Conservation (phyloP, 805 yeast species). For the Debaryomyces hansenii region DNA sequence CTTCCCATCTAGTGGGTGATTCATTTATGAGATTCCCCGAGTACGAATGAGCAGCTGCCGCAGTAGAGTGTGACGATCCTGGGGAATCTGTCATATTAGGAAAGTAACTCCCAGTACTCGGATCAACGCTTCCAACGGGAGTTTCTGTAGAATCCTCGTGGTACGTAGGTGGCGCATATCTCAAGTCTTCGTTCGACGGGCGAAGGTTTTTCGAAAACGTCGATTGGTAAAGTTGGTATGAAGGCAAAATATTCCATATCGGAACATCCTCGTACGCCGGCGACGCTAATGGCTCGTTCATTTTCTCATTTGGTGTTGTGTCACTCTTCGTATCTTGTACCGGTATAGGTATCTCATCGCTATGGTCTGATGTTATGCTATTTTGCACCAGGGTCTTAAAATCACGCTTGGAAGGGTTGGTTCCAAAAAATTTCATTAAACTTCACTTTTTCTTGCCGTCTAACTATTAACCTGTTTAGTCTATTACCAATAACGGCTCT, state of each 20-base stretch:
- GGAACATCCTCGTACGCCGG: conserved; percentile 18
- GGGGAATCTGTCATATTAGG: conserved; percentile 3
- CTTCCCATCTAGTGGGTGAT: conserved; percentile 36
- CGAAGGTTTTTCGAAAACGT: conserved; percentile 38
- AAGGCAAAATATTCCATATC: conserved; percentile 39
- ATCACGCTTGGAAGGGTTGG: not conserved
- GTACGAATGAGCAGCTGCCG: not conserved
- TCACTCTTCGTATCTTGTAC: not conserved
- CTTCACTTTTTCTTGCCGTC: no score
- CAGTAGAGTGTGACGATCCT: conserved; percentile 9
- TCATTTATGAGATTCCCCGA: conserved; percentile 18
- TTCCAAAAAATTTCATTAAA: conserved; percentile 1
- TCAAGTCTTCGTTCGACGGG: conserved; percentile 38
- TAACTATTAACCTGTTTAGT: no score
- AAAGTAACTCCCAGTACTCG: conserved; percentile 9
- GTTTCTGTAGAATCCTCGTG: conserved; percentile 22
- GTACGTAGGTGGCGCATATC: conserved; percentile 41
- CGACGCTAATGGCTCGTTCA: not conserved
- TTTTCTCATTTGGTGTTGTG: not conserved
- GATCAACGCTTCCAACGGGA: not conserved
- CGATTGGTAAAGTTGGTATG: conserved; percentile 45
- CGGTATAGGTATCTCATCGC: not conserved
- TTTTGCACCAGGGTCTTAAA: no score
- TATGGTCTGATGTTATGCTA: not conserved
- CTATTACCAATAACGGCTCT: no score